phyloP scores from a whole-genome alignment of 768 basidiomycete genomes.

The Macrolepiota albuminosa region DNA sequence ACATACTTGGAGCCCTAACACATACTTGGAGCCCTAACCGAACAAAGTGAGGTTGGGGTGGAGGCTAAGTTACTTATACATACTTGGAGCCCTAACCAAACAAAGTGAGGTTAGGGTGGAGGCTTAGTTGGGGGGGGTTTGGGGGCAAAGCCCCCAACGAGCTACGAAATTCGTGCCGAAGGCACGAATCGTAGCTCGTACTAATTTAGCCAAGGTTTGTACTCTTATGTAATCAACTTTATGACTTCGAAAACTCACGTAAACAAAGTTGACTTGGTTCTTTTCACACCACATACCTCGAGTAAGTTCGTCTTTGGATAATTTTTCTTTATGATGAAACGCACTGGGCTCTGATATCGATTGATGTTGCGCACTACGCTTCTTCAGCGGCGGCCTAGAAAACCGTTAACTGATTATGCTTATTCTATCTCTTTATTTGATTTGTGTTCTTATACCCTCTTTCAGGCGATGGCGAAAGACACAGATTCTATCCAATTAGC shows the following conservation, averaged over 20 bases:
- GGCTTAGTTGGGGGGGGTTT: too few relatives aligned
- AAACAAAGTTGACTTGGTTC: neutral
- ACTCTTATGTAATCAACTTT: neutral
- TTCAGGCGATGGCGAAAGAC: constrained; percentile 4
- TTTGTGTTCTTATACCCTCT: neutral
- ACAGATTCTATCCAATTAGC: neutral
- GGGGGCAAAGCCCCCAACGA: too few relatives aligned
- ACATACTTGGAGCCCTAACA: too few relatives aligned
- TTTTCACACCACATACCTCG: neutral
- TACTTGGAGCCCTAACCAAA: too few relatives aligned
- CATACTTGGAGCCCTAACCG: too few relatives aligned
- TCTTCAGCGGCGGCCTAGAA: constrained; percentile 28
- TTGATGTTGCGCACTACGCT: constrained; percentile 28
- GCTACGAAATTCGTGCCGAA: too few relatives aligned
- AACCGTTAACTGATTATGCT: constrained; percentile 20
- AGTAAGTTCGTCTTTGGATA: constrained; percentile 5
- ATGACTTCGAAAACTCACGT: neutral
- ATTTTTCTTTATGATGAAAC: constrained; percentile 36
- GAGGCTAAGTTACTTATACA: too few relatives aligned
- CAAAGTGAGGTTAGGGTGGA: too few relatives aligned
- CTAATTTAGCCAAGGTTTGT: too few relatives aligned
- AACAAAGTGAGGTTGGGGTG: too few relatives aligned
- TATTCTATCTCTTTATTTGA: neutral
- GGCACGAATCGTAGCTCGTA: too few relatives aligned
- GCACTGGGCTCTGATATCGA: constrained; percentile 54